Base-by-base conservation (phyloP, 805 yeast species). In the Brettanomyces naardenensis region DNA sequence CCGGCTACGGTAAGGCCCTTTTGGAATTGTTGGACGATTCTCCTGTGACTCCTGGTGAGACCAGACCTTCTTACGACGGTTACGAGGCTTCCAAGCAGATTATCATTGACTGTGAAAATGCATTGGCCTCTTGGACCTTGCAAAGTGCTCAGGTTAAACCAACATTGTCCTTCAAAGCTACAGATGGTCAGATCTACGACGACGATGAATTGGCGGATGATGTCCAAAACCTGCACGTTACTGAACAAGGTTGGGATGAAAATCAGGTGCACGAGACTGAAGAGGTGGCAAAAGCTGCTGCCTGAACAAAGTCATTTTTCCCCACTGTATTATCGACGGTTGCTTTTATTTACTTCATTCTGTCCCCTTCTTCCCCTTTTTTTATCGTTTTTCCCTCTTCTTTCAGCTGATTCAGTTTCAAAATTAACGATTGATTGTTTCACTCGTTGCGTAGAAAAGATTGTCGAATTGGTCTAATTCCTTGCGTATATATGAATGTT, bases 11-110 rank as follows among this genome's bases (percentile, higher is more conserved):
- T 65, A 83, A 83, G 67, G 92, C 90, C 23, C 64, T 85, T 42
- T 69, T 85, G 56, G 90, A 83, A 65, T 71, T 85, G 57, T 70
- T 85, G 57, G 94, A 84, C 56, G 92, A 83, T 55, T 66, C 86
- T 45, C 84, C 92, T 44, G 90, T 84, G 37, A 82, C 90, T 42
- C 95, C 95, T 42, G 95, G 95, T 70, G 95, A 84, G 68, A 82
- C 90, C 35, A 80, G 92, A 76, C 82, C 89, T 29, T 82, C 89
- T 42, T 83, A 83, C 60, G 94, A 83, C 53, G 94, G 94, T 50
- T 83, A 82, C 61, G 92, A 83, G 62, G 88, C 90, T 33, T 80
- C 90, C 30, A 83, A 82, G 66, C 94, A 83, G 66, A 83, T 83
- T 61, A 82, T 83, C 53, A 78, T 83, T 51, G 94, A 83, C 56